Percentiles rank a stretch among this genome's conserved stretches.
These are phyloP conservation scores for Cyclostephanos tholiformis DNA, from an alignment of 108 stramenopile species.

Conservation along the genomic window DNA sequence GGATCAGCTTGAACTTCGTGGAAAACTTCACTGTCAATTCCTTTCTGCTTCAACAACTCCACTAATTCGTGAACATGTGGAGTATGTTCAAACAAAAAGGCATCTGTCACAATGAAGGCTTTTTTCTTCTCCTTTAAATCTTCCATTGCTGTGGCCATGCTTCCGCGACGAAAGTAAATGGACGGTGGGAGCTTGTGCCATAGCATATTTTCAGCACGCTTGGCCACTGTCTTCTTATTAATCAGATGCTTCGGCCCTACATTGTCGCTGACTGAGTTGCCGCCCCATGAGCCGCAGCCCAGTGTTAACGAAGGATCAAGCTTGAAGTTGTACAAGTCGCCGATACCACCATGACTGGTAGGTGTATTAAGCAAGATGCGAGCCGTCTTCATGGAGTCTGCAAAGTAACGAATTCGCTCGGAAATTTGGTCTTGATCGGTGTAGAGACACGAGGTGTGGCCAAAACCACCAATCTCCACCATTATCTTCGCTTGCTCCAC, in stretches of 20 bases:
- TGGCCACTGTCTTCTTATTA: conserved; percentile 42
- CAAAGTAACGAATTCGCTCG: no score
- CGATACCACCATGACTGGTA: conserved; percentile 39
- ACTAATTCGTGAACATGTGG: conserved; percentile 12
- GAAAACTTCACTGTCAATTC: conserved; percentile 25
- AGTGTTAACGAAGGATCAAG: conserved; percentile 42
- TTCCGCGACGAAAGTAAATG: conserved; percentile 40
- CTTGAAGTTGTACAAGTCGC: conserved; percentile 34
- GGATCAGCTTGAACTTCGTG: conserved; percentile 36
- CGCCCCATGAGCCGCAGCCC: conserved; percentile 31
- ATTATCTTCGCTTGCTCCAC: conserved; percentile 11
- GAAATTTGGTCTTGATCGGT: conserved; percentile 7
- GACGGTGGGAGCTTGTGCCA: conserved; percentile 36
- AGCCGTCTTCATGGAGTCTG: no score
- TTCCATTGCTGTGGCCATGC: conserved; percentile 27
- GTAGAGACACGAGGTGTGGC: conserved; percentile 40
- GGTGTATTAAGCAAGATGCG: conserved; percentile 40
- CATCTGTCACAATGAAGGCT: conserved; percentile 35
- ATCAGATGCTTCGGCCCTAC: conserved; percentile 44
- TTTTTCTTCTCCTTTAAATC: conserved; percentile 27
- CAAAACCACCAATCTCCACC: conserved; percentile 33
- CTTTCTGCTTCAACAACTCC: conserved; percentile 10
- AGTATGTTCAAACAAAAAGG: conserved; percentile 11
- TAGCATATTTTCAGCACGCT: conserved; percentile 38
- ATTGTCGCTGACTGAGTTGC: conserved; percentile 18